phyloP scores from a whole-genome alignment of 108 stramenopile species.

The Nannochloropsis oceanica region DNA sequence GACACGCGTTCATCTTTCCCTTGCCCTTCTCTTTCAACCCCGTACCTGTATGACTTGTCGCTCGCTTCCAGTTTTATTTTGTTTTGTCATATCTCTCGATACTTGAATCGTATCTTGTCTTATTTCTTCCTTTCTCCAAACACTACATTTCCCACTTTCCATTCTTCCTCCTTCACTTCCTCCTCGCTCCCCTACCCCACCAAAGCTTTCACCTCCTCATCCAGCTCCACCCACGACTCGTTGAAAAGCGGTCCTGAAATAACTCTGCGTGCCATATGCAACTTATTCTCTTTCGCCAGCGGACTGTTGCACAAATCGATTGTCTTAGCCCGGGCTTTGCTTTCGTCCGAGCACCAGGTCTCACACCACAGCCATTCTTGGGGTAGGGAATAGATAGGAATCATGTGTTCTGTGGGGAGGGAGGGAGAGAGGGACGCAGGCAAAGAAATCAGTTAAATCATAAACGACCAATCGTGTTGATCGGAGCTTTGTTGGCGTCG shows the following conservation, averaged over 20 bases:
- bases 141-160: too few species aligned
- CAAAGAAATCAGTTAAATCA: too few species aligned
- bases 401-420: neutral
- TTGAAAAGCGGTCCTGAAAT: conserved; percentile 39
- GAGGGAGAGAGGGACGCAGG: too few species aligned
- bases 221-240: conserved; percentile 94
- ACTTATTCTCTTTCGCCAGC: conserved; percentile 92
- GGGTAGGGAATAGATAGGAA: conserved; percentile 42
- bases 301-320: conserved; percentile 99
- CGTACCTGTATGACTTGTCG: too few species aligned
- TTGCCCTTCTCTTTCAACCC: too few species aligned
- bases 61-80: too few species aligned
- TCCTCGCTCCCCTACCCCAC: neutral
- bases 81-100: too few species aligned
- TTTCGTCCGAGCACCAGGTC: conserved; percentile 93
- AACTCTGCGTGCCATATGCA: conserved; percentile 95
- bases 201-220: conserved; percentile 59
- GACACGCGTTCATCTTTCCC: too few species aligned
- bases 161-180: neutral
- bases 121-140: too few species aligned
- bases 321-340: conserved; percentile 85
- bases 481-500: too few species aligned
- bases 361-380: conserved; percentile 99
- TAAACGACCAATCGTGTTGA: too few species aligned
- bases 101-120: too few species aligned